Conservation (phyloP, 768 basidiomycete genomes). For the Phylloporus rhodoxanthus region DNA sequence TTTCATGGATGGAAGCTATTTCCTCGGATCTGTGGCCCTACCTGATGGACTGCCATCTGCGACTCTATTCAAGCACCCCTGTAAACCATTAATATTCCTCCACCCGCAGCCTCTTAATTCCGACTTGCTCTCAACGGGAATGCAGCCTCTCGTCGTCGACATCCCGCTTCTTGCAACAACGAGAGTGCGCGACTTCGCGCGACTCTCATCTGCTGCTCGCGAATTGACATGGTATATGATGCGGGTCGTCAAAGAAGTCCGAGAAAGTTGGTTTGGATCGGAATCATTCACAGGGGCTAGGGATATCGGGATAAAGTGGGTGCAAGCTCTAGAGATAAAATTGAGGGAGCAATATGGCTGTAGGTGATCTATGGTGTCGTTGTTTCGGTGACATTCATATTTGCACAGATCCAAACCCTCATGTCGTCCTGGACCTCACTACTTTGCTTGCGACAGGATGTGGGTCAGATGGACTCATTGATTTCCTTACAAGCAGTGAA, state of each 20-base stretch:
- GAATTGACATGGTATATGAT: slow-evolving; percentile 70
- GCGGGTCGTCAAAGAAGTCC: slow-evolving; percentile 69
- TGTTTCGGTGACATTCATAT: slow-evolving; percentile 9
- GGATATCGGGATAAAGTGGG: slow-evolving; percentile 69
- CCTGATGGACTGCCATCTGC: slow-evolving; percentile 30
- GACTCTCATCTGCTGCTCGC: slow-evolving; percentile 60
- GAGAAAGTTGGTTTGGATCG: slow-evolving; percentile 65
- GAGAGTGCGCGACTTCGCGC: slow-evolving; percentile 62
- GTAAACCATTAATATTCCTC: slow-evolving; percentile 43
- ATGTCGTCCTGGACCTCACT: slow-evolving; percentile 67
- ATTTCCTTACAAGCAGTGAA: slow-evolving; percentile 73
- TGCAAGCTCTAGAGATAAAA: slow-evolving; percentile 55
- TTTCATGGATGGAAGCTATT: slow-evolving; percentile 74
- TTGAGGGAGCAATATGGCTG: slow-evolving; percentile 64
- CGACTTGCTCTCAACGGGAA: slow-evolving; percentile 22
- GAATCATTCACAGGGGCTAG: slow-evolving; percentile 61
- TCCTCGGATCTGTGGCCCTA: slow-evolving; percentile 48
- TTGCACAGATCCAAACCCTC: slow-evolving; percentile 50
- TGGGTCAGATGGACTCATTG: slow-evolving; percentile 61
- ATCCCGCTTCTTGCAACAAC: slow-evolving; percentile 54
- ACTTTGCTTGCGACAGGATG: slow-evolving; percentile 64
- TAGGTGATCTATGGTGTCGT: slow-evolving; percentile 33
- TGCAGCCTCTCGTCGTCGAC: slow-evolving; percentile 42
- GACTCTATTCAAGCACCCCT: slow-evolving; percentile 40
- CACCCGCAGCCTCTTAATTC: slow-evolving; percentile 34